Evolutionary conservation across 139 green algal species (phyloP), one percentile per base, ranked within the genome.

Genomic region (Nannochloris sp.): DNA sequence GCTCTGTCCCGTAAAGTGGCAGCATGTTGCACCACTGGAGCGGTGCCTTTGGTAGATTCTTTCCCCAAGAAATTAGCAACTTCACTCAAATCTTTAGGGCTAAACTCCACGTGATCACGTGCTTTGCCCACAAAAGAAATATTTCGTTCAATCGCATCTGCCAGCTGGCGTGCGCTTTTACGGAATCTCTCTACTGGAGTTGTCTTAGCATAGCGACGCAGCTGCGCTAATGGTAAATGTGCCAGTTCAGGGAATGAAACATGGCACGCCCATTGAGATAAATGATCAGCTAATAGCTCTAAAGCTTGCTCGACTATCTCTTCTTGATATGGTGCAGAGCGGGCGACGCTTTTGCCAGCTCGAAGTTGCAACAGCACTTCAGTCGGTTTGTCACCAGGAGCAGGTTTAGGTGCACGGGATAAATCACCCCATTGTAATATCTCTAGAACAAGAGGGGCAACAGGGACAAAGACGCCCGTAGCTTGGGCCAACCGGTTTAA

Each of bases 211-310:
- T 97, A 96, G n/a, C 71, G 54, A 3, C 86, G 69, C 67, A 97
- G 83, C 15, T 81, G 61, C 47, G 83, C 57, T 23, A 77, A 30
- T 7, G 82, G 62, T 47, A 93, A 64, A 78, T 90, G 83, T 1
- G 83, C 57, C 13, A 97, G 78, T 83, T 97, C 92, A 10, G 92
- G 92, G 68, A 98, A 96, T 30, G 86, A 77, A 9, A 89, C 61
- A 73, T 64, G 76, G 66, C 79, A 84, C 29, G 80, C 67, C 86
- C 89, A 96, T 63, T 90, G 76, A 3, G 80, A 53, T 34, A 96
- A 74, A 73, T 96, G 87, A 3, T 88, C 81, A 3, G 79, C 68
- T 64, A 97, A 76, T 35, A 92, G 64, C 78, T 95, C 82, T 59
- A 95, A 44, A 24, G 86, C 75, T 75, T 87, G 74, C 19, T 70